Evolutionary conservation across 306 rosid species (phyloP), one percentile per base, ranked within the genome.

Genomic region (Malus sylvestris): DNA sequence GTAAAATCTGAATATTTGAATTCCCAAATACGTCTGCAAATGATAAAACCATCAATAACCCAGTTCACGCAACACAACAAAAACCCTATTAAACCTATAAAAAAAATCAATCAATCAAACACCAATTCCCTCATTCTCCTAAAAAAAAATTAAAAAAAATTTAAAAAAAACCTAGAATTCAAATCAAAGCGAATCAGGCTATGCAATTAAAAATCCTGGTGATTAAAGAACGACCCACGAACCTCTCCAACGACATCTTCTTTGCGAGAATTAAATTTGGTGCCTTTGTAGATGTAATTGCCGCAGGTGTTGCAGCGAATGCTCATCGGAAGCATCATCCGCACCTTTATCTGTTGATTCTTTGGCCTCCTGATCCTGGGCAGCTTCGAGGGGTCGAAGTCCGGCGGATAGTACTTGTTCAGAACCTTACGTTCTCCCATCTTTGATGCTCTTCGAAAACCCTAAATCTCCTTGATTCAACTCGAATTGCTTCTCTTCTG

Each of bases 271-370:
- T 87, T 87, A 65, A 87, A 87, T 45, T 87, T 87, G 57, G 91
- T 87, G 46, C 91, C 91, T 35, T 87, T 85, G 84, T 85, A 87
- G 68, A 87, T 87, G 81, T 85, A 87, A 74, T 85, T 87, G 7
- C 89, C 89, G 20, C 98, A 91, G 0, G 98, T 92, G 59, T 89
- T 90, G 91, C 98, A 94, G 23, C 97, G 87, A 46, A 94, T 94
- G 82, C 98, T 94, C 97, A 94, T 94, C 22, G 98, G 97, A 82
- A 94, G 97, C 97, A 92, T 94, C 98, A 94, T 94, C 10, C 98
- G 96, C 20, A 94, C 90, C 84, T 94, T 94, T 40, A 94, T 91
- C 75, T 94, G 98, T 69, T 89, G 90, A 38, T 94, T 94, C 82
- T 89, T 94, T 5, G 96, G 93, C 44, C 95, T 69, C 77, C 88